These are phyloP conservation scores for Xylariales sp. DNA, from an alignment of 2,329 filamentous ascomycete species.

Conservation along the genomic window DNA sequence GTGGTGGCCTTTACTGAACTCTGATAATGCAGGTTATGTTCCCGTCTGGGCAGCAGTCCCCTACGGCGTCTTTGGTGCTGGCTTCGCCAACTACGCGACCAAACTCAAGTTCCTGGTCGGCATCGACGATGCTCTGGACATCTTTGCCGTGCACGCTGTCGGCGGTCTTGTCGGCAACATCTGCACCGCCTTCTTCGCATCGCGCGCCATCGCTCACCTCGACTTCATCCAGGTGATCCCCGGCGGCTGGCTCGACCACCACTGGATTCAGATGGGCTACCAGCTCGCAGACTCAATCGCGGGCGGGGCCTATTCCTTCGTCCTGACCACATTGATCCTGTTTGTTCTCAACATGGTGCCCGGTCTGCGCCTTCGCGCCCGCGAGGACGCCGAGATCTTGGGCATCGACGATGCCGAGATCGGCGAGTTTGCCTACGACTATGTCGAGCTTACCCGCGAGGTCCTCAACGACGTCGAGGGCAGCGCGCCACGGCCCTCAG, in stretches of 20 bases:
- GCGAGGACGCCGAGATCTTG: slow-evolving; percentile 73
- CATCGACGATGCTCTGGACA: slow-evolving; percentile 83
- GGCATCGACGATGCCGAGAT: slow-evolving; percentile 89
- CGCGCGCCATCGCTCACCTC: slow-evolving; percentile 77
- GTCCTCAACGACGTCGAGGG: slow-evolving; percentile 43
- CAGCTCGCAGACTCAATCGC: slow-evolving; percentile 78
- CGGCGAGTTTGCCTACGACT: slow-evolving; percentile 94
- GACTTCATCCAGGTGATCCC: slow-evolving; percentile 64
- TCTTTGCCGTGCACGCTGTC: slow-evolving; percentile 78
- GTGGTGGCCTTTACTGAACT: slow-evolving; percentile 9
- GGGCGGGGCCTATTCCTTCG: slow-evolving; percentile 75
- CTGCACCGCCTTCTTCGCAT: slow-evolving; percentile 76
- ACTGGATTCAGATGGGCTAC: slow-evolving; percentile 81
- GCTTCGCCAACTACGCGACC: slow-evolving; percentile 82
- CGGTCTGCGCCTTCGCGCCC: slow-evolving; percentile 68
- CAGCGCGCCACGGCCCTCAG: no score
- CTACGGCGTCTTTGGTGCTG: slow-evolving; percentile 71
- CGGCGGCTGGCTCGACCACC: slow-evolving; percentile 78
- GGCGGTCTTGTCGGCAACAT: slow-evolving; percentile 78
- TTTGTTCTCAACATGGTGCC: slow-evolving; percentile 77
- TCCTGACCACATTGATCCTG: slow-evolving; percentile 72
- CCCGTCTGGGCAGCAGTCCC: slow-evolving; percentile 80
- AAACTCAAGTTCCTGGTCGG: slow-evolving; percentile 82
- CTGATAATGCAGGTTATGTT: slow-evolving; percentile 55
- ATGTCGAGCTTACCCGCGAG: slow-evolving; percentile 66